Percentiles rank a stretch among this genome's conserved stretches.
Evolutionary conservation across 441 rosid species (phyloP).

Genomic region (Populus hybrid): DNA sequence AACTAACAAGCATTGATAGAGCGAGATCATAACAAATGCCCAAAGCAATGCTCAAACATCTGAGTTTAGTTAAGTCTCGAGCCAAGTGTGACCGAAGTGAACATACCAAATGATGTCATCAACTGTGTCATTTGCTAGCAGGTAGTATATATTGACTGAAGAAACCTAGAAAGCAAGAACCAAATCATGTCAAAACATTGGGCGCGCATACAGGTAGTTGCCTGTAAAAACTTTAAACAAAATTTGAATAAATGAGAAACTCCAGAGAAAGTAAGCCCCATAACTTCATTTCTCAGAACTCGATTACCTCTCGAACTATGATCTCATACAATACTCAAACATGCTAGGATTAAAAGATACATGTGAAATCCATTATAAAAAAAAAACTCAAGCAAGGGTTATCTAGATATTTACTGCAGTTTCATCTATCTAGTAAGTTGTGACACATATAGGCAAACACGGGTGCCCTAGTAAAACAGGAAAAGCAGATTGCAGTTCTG

Average conservation of each 20-base stretch:
- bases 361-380: neutral
- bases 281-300: neutral
- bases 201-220: neutral
- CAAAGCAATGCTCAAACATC: neutral
- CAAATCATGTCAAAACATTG: slow-evolving; percentile 14
- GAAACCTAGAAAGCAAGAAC: slow-evolving; percentile 51
- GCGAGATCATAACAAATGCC: neutral
- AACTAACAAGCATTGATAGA: neutral
- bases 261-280: neutral
- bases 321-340: neutral
- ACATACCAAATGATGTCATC: slow-evolving; percentile 95
- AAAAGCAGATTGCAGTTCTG: too few species aligned
- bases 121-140: slow-evolving; percentile 93
- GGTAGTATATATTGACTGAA: slow-evolving; percentile 85
- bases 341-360: neutral
- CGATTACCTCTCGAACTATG: neutral
- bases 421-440: neutral
- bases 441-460: neutral
- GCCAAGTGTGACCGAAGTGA: slow-evolving; percentile 6
- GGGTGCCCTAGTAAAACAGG: neutral
- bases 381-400: neutral
- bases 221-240: neutral
- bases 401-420: neutral
- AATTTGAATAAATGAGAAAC: neutral
- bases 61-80: neutral